These are phyloP conservation scores for Aspergillus sp. DNA, from an alignment of 2,329 filamentous ascomycete genomes.

Conservation along the genomic window DNA sequence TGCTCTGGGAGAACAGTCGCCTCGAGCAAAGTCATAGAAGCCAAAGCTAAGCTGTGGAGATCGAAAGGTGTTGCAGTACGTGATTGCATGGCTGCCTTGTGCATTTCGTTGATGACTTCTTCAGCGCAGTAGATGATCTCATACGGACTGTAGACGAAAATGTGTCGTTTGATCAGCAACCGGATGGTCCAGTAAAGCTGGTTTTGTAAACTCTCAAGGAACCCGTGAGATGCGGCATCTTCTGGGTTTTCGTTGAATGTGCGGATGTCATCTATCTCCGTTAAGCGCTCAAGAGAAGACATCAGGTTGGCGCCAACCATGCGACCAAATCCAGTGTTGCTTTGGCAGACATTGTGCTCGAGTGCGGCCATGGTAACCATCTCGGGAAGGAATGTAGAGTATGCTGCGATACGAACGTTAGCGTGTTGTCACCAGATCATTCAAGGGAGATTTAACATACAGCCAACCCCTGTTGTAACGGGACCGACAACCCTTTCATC, in stretches of 20 bases:
- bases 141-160: slow-evolving; percentile 37
- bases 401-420: slow-evolving; percentile 19
- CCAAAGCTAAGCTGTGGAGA: slow-evolving; percentile 35
- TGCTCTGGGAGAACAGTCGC: slow-evolving; percentile 36
- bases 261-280: slow-evolving; percentile 30
- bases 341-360: slow-evolving; percentile 31
- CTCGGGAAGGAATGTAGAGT: slow-evolving; percentile 33
- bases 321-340: slow-evolving; percentile 30
- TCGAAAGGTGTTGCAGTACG: slow-evolving; percentile 36
- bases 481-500: slow-evolving; percentile 35
- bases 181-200: slow-evolving; percentile 41
- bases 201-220: slow-evolving; percentile 33
- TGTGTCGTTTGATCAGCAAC: slow-evolving; percentile 38
- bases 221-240: slow-evolving; percentile 18
- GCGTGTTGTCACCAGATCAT: neutral
- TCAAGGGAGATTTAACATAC: slow-evolving; percentile 22
- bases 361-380: slow-evolving; percentile 29
- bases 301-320: slow-evolving; percentile 32
- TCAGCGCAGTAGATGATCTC: slow-evolving; percentile 38
- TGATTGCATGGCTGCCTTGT: slow-evolving; percentile 26
- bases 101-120: slow-evolving; percentile 36
- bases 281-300: slow-evolving; percentile 34
- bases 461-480: slow-evolving; percentile 30
- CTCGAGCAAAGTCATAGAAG: slow-evolving; percentile 39
- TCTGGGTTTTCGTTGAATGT: slow-evolving; percentile 21